Evolutionary conservation across 2,329 filamentous ascomycete genomes (phyloP), one percentile per base, ranked within the genome.

Genomic region (Raffaelea ambrosiae): DNA sequence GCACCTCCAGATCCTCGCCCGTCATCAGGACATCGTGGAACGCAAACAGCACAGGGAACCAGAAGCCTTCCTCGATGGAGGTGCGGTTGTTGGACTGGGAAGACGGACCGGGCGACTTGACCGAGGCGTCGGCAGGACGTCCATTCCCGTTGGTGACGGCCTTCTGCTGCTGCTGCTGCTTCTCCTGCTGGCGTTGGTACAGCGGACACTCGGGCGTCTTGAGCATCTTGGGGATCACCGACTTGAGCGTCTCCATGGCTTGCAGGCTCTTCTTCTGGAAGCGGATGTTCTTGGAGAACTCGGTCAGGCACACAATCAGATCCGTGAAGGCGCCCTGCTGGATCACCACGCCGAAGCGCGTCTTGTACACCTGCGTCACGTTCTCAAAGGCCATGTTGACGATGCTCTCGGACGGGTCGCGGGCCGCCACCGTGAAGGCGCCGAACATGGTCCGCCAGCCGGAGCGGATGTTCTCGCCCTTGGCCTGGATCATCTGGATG

Each of bases 361-460:
- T 90, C 64, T 88, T 94, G 72, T 97, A 98, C 19, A 98, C 88
- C 54, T 95, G 88, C 23, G 85, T 88, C 46, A 98, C 91, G 61
- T 96, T 95, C 59, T 98, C 93, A 61, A 94, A 98, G 0, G 94
- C 90, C 59, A 98, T 81, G 59, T 90, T 96, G 52, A 98, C 93
- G 55, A 99, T 96, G 53, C 83, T 84, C 70, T 98, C 93, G 61
- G 95, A 90, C 16, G 86, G 88, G 61, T 97, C 94, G 52, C 85
- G 78, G 18, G 94, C 93, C 23, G 94, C 93, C 35, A 97, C 89
- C 1, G 91, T 96, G 61, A 98, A 98, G 26, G 96, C 91, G 4
- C 91, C 93, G 66, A 99, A 97, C 91, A 99, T 98, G 19, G 94
- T 97, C 62, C 93, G 85, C 93, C 93, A 99, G 5, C 93, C 93